Evolutionary conservation across 331 rosid species (phyloP).

Genomic region (Cydonia oblonga): DNA sequence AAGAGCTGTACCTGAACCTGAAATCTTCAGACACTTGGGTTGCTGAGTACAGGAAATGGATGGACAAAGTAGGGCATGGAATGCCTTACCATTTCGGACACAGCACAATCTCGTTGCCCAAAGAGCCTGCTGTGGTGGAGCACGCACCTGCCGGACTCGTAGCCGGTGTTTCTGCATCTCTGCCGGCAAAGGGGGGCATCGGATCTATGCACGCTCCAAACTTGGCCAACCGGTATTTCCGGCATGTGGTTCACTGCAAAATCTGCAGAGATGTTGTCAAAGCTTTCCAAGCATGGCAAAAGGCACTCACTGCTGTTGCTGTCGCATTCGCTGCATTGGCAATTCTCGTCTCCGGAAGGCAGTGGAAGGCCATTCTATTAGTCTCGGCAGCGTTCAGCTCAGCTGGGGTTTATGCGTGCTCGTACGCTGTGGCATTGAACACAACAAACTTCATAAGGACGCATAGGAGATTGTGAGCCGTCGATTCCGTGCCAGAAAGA

Average conservation of each 20-base stretch:
- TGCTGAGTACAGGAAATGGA: constrained; percentile 86
- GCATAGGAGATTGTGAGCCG: constrained; percentile 75
- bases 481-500: neutral
- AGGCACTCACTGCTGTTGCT: constrained; percentile 44
- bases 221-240: constrained; percentile 67
- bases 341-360: constrained; percentile 55
- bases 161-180: constrained; percentile 64
- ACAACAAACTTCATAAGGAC: constrained; percentile 80
- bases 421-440: constrained; percentile 53
- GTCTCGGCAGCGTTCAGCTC: constrained; percentile 46
- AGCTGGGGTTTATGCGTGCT: constrained; percentile 60
- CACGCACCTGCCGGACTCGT: constrained; percentile 84
- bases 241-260: constrained; percentile 79
- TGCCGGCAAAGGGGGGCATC: constrained; percentile 76
- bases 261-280: constrained; percentile 56
- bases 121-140: constrained; percentile 82
- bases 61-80: constrained; percentile 97
- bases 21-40: constrained; percentile 91
- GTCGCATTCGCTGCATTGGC: constrained; percentile 41
- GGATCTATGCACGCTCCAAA: constrained; percentile 78
- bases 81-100: constrained; percentile 97
- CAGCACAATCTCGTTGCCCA: constrained; percentile 67
- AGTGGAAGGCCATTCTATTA: constrained; percentile 59
- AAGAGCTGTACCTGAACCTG: constrained; percentile 62
- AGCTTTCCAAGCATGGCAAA: constrained; percentile 73